These are phyloP conservation scores for Botrytis byssoidea DNA, from an alignment of 2,329 filamentous ascomycete genomes.

Conservation along the genomic window DNA sequence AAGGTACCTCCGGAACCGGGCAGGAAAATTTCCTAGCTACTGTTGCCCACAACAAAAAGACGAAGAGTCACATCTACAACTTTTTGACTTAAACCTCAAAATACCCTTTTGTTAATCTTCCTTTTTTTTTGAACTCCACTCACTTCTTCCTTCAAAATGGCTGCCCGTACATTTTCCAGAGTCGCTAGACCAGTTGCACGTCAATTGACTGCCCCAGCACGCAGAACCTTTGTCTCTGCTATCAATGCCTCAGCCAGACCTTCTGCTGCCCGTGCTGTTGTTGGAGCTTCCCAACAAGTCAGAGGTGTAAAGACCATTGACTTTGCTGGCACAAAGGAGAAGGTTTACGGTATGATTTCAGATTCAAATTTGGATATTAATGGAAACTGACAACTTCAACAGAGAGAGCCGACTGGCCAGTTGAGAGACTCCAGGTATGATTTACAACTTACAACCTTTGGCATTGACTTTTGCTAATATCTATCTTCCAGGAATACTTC, in stretches of 20 bases:
- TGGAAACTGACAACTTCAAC: conserved; percentile 33
- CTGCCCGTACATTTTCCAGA: conserved; percentile 71
- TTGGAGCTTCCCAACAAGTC: conserved; percentile 50
- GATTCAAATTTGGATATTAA: neutral
- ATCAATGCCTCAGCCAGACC: conserved; percentile 55
- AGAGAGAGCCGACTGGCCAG: conserved; percentile 98
- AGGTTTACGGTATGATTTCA: conserved; percentile 73
- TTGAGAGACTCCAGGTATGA: conserved; percentile 92
- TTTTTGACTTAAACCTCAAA: conserved; percentile 20
- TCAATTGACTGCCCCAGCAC: conserved; percentile 60
- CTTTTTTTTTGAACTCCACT: conserved; percentile 26
- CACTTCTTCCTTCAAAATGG: conserved; percentile 56
- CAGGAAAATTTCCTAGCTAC: conserved; percentile 12
- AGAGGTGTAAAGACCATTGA: conserved; percentile 98
- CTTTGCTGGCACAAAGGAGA: conserved; percentile 91
- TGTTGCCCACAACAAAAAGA: conserved; percentile 17
- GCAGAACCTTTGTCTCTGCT: conserved; percentile 62
- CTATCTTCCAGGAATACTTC: conserved; percentile 79
- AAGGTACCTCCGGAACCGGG: conserved; percentile 11
- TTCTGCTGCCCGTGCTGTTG: conserved; percentile 49
- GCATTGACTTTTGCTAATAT: conserved; percentile 27
- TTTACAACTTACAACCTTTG: conserved; percentile 22
- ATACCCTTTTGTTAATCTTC: conserved; percentile 13
- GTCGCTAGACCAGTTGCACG: conserved; percentile 63
- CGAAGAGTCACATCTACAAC: conserved; percentile 13